Evolutionary conservation across 495 filamentous ascomycete genomes (phyloP).

Genomic region (Aspergillus asperescens): DNA sequence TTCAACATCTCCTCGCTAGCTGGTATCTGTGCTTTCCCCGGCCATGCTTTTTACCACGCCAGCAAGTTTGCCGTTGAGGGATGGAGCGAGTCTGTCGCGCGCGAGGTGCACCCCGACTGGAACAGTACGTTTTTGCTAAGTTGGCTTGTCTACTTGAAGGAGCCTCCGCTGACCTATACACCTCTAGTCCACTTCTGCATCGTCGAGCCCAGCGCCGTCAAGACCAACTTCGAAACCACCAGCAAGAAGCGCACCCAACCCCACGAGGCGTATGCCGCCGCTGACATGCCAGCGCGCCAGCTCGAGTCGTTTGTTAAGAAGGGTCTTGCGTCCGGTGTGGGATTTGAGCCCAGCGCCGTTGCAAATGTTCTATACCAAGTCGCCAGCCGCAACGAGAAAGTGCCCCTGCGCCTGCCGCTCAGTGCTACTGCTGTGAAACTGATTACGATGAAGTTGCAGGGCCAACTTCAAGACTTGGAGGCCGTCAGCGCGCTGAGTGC

Average conservation of each 20-base stretch:
- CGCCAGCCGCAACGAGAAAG: conserved; percentile 28
- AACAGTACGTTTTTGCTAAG: conserved; percentile 25
- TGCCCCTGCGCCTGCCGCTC: conserved; percentile 42
- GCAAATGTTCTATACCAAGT: conserved; percentile 35
- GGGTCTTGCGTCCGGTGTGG: conserved; percentile 23
- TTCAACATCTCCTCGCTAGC: background rate
- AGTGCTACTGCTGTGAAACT: conserved; percentile 40
- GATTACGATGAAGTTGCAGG: conserved; percentile 11
- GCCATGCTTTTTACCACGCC: conserved; percentile 44
- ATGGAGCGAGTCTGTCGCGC: conserved; percentile 44
- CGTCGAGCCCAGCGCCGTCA: conserved; percentile 48
- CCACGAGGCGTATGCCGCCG: too few species aligned
- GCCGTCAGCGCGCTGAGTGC: conserved; percentile 18
- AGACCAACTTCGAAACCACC: conserved; percentile 37
- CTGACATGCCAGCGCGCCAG: too few species aligned
- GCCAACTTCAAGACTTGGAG: conserved; percentile 29
- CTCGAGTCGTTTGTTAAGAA: conserved; percentile 30
- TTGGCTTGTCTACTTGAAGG: too few species aligned
- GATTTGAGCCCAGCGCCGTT: conserved; percentile 32
- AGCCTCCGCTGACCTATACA: too few species aligned
- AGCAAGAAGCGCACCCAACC: too few species aligned
- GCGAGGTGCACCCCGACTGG: conserved; percentile 43
- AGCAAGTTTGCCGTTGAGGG: conserved; percentile 49
- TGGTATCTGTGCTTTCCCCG: conserved; percentile 22
- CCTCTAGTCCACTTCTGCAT: conserved; percentile 39